A percentile compares a stretch with the other conserved stretches of the same genome.
Conservation (phyloP, 106 monocot species). For the Iris macrosiphon region DNA sequence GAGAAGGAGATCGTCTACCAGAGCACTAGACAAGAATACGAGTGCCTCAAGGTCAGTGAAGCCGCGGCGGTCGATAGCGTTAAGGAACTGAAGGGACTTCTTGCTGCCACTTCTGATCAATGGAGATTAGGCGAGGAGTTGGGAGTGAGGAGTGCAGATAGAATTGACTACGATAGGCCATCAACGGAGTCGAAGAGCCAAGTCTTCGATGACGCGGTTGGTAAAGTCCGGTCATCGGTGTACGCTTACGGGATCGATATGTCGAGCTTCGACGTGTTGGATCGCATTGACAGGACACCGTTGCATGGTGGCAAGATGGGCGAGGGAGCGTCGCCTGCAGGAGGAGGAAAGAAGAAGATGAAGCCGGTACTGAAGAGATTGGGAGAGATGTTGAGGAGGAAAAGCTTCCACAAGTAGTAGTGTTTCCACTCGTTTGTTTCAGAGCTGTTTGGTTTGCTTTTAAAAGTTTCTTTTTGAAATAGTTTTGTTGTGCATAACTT, state of each 20-base stretch:
- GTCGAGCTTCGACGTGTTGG: constrained; percentile 20
- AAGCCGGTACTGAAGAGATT: constrained; percentile 42
- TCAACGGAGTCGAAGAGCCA: constrained; percentile 5
- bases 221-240: constrained; percentile 14
- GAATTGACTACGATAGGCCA: background rate
- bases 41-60: constrained; percentile 65
- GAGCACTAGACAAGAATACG: constrained; percentile 40
- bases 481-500: too few relatives aligned
- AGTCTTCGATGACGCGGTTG: constrained; percentile 16
- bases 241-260: constrained; percentile 9
- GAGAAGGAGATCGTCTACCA: constrained; percentile 51
- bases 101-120: constrained; percentile 29
- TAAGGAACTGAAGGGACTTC: constrained; percentile 49
- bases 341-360: constrained; percentile 32
- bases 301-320: background rate
- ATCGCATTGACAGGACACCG: constrained; percentile 13
- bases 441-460: too few relatives aligned
- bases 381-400: constrained; percentile 40
- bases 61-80: constrained; percentile 53
- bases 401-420: constrained; percentile 30
- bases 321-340: background rate
- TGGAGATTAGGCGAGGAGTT: background rate
- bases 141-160: background rate
- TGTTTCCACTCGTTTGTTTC: too few relatives aligned
- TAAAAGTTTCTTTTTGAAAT: too few relatives aligned